Evolutionary conservation across 2,329 filamentous ascomycete genomes (phyloP).

Genomic region (Trichoderma semiorbis): DNA sequence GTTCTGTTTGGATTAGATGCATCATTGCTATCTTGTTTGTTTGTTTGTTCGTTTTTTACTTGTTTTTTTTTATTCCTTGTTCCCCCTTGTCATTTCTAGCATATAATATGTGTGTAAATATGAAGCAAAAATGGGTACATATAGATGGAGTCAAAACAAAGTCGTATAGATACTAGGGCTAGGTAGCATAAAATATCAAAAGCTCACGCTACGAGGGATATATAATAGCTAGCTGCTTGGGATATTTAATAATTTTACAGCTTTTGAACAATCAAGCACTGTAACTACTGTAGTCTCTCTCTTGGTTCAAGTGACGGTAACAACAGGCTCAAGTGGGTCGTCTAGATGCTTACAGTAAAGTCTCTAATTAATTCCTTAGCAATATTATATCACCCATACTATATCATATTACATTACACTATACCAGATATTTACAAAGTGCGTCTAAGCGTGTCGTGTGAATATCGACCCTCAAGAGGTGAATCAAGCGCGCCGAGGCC

Average conservation of each 20-base stretch:
- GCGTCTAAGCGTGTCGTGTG: background rate
- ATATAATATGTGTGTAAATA: constrained; percentile 4
- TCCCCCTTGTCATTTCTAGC: background rate
- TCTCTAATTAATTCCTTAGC: background rate
- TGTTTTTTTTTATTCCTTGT: background rate
- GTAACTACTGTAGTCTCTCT: background rate
- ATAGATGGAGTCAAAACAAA: constrained; percentile 3
- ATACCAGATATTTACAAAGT: background rate
- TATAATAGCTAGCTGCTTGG: background rate
- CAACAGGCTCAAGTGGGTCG: background rate
- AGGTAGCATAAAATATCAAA: constrained; percentile 8
- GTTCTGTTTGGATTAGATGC: background rate
- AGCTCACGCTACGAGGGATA: constrained; percentile 2
- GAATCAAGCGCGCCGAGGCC: background rate
- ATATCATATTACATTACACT: background rate
- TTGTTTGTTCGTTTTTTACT: background rate
- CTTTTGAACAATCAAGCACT: background rate
- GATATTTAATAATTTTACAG: background rate
- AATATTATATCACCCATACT: background rate
- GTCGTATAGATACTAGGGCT: background rate
- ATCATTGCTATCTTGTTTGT: background rate
- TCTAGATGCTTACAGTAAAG: background rate
- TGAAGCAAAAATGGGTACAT: constrained; percentile 7
- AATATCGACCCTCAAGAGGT: background rate
- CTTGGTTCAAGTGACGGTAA: background rate